Conservation (phyloP, 352 stramenopile genomes). For the Pythium phragmitis region DNA sequence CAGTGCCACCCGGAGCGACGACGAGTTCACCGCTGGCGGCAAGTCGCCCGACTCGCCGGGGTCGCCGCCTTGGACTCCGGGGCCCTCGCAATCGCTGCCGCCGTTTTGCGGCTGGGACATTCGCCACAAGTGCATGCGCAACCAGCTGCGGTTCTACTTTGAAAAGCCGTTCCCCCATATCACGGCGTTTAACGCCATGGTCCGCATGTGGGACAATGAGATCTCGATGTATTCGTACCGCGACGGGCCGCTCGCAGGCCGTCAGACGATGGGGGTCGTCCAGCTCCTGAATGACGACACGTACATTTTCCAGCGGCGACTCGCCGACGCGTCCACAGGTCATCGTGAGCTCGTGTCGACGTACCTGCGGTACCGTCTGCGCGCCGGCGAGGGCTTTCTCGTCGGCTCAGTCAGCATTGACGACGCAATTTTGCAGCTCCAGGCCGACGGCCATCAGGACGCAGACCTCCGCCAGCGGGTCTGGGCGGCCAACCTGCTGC, state of each 20-base stretch:
- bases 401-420: constrained; percentile 19
- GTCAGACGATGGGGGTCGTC: constrained; percentile 20
- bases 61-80: constrained; percentile 3
- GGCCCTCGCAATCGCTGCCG: constrained; percentile 16
- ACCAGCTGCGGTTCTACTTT: constrained; percentile 20
- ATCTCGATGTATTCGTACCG: constrained; percentile 23
- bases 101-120: constrained; percentile 34
- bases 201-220: constrained; percentile 30
- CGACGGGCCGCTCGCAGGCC: background rate
- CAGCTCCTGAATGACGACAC: constrained; percentile 27
- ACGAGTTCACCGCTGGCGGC: constrained; percentile 6
- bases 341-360: constrained; percentile 18
- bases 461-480: background rate
- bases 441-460: background rate
- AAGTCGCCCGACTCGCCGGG: constrained; percentile 7
- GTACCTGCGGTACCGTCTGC: constrained; percentile 30
- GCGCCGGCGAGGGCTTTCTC: constrained; percentile 20
- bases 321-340: constrained; percentile 19
- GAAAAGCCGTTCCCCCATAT: constrained; percentile 32
- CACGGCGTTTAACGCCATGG: constrained; percentile 22
- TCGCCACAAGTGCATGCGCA: constrained; percentile 20
- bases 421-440: background rate
- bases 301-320: constrained; percentile 26
- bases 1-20: constrained; percentile 7
- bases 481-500: constrained; percentile 11